phyloP scores from a whole-genome alignment of 2,329 filamentous ascomycete genomes.

The Aspergillus vadensis region DNA sequence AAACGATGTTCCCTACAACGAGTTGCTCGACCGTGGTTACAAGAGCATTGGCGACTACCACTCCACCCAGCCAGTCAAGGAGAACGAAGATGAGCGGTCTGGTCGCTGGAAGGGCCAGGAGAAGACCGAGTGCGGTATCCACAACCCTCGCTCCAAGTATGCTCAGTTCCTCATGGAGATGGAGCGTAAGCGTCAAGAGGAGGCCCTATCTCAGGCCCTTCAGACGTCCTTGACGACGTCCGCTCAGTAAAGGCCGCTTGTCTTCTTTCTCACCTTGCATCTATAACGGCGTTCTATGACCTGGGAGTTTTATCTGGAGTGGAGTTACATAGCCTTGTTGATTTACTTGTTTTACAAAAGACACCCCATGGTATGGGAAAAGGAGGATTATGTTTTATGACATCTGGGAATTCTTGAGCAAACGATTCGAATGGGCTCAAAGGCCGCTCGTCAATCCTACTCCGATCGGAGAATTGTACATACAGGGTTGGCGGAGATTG shows the following conservation, averaged over 20 bases:
- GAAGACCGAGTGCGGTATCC: slow-evolving; percentile 98
- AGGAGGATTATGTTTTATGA: slow-evolving; percentile 24
- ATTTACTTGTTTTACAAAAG: slow-evolving; percentile 8
- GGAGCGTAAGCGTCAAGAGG: slow-evolving; percentile 67
- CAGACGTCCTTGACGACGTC: slow-evolving; percentile 33
- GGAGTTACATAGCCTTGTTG: slow-evolving; percentile 22
- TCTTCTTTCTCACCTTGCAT: slow-evolving; percentile 19
- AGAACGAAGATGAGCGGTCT: slow-evolving; percentile 92
- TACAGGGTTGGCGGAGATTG: slow-evolving; percentile 14
- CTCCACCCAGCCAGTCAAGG: slow-evolving; percentile 85
- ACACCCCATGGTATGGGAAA: slow-evolving; percentile 4
- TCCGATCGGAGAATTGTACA: slow-evolving; percentile 21
- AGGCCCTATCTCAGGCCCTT: slow-evolving; percentile 52
- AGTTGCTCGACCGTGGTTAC: slow-evolving; percentile 88
- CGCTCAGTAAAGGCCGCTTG: slow-evolving; percentile 27
- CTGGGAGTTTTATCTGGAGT: slow-evolving; percentile 20
- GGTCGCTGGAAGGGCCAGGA: slow-evolving; percentile 94
- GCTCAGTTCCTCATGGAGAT: slow-evolving; percentile 78
- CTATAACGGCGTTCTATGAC: slow-evolving; percentile 20
- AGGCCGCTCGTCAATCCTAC: slow-evolving; percentile 13
- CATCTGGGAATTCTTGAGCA: slow-evolving; percentile 11
- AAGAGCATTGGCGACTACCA: slow-evolving; percentile 99
- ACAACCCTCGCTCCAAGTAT: slow-evolving; percentile 95
- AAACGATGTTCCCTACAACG: slow-evolving; percentile 91
- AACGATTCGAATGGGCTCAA: slow-evolving; percentile 11